A percentile compares a stretch with the other conserved stretches of the same genome.
Evolutionary conservation across 169 alveolate genomes (phyloP).

Genomic region (Amoebophrya sp.): DNA sequence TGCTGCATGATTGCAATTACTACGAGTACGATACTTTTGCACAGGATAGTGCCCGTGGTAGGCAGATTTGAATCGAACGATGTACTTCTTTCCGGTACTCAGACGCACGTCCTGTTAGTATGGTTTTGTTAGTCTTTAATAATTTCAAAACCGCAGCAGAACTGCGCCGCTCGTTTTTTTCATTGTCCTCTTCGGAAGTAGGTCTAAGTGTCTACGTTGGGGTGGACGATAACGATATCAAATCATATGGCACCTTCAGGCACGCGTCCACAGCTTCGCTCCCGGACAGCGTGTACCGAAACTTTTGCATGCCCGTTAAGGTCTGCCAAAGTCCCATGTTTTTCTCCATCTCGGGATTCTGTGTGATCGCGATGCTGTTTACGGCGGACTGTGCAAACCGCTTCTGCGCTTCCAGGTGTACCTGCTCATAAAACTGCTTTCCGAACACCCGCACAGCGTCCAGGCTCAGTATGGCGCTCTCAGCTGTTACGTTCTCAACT

Average conservation of each 20-base stretch:
- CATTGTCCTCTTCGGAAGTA: too few species aligned
- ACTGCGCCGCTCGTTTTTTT: too few species aligned
- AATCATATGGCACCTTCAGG: background rate
- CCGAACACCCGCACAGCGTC: background rate
- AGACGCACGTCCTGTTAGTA: background rate
- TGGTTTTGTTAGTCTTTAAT: too few species aligned
- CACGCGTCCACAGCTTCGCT: conserved; percentile 8
- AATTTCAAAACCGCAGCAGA: too few species aligned
- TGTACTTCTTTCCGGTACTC: background rate
- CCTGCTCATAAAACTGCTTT: background rate
- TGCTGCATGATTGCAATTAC: too few species aligned
- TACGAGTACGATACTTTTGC: too few species aligned
- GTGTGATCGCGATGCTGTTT: background rate
- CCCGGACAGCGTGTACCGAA: background rate
- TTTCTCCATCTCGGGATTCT: conserved; percentile 2
- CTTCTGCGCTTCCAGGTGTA: background rate
- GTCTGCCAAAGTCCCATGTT: background rate
- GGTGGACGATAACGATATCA: too few species aligned
- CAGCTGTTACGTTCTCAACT: too few species aligned
- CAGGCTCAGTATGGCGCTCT: too few species aligned
- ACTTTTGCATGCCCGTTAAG: background rate
- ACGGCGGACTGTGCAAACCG: background rate
- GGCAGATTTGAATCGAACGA: background rate
- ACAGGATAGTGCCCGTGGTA: too few species aligned
- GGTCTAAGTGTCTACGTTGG: too few species aligned